Percentiles rank a stretch among this genome's conserved stretches.
Conservation (phyloP, 2,329 filamentous ascomycete genomes). For the Acrocalymma vagum region DNA sequence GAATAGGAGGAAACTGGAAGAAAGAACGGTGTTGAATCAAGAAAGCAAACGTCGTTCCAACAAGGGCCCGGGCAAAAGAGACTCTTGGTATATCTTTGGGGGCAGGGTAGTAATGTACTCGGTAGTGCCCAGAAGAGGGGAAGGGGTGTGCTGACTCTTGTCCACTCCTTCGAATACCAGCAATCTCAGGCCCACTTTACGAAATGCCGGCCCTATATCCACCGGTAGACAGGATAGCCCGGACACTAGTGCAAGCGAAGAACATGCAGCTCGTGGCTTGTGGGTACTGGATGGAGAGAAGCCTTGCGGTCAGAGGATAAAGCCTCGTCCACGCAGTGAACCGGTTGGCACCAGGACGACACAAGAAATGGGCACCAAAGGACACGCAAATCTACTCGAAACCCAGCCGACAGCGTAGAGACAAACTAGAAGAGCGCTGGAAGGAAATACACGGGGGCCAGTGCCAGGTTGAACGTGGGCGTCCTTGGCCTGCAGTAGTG, state of each 20-base stretch:
- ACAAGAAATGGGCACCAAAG: too few species aligned
- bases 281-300: too few species aligned
- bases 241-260: constrained; percentile 5
- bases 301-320: too few species aligned
- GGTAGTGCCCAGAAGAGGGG: constrained; percentile 12
- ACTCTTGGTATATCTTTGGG: constrained; percentile 16
- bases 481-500: constrained; percentile 7
- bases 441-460: neutral
- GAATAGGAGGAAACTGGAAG: neutral
- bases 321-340: too few species aligned
- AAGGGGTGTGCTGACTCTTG: constrained; percentile 17
- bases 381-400: too few species aligned
- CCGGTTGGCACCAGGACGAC: too few species aligned
- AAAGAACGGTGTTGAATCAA: constrained; percentile 9
- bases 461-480: constrained; percentile 1
- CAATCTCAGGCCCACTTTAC: constrained; percentile 22
- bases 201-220: constrained; percentile 10
- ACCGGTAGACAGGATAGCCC: constrained; percentile 10
- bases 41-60: constrained; percentile 5
- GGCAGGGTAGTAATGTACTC: constrained; percentile 33
- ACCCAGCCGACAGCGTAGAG: too few species aligned
- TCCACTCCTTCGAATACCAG: constrained; percentile 4
- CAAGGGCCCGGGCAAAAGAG: constrained; percentile 10
- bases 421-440: constrained; percentile 1
- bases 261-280: constrained; percentile 15